A percentile compares a stretch with the other conserved stretches of the same genome.
phyloP scores from a whole-genome alignment of 2,329 filamentous ascomycete genomes.

The Bipolaris bicolor region DNA sequence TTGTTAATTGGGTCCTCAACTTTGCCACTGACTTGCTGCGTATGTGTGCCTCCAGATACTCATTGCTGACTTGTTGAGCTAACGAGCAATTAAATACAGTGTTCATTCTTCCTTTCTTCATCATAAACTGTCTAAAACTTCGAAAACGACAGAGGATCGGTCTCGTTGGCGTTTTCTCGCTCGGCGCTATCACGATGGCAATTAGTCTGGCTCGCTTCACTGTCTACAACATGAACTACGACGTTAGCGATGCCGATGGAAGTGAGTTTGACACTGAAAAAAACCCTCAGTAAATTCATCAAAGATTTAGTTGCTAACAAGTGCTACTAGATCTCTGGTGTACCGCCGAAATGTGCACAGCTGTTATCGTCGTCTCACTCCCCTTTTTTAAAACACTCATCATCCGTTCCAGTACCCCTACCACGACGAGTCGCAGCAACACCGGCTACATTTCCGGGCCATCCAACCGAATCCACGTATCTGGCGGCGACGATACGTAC shows the following conservation, averaged over 20 bases:
- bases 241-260: slow-evolving; percentile 26
- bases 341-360: slow-evolving; percentile 33
- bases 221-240: slow-evolving; percentile 26
- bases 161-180: slow-evolving; percentile 29
- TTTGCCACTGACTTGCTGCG: slow-evolving; percentile 27
- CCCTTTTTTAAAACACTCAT: slow-evolving; percentile 28
- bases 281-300: background rate
- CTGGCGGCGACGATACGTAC: background rate
- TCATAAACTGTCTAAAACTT: slow-evolving; percentile 31
- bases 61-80: background rate
- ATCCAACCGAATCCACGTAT: background rate
- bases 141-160: slow-evolving; percentile 31
- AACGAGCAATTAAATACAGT: slow-evolving; percentile 10
- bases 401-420: slow-evolving; percentile 10
- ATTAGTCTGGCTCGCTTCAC: slow-evolving; percentile 32
- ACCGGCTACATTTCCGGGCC: slow-evolving; percentile 19
- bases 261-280: slow-evolving; percentile 15
- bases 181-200: slow-evolving; percentile 28
- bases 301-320: background rate
- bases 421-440: slow-evolving; percentile 19
- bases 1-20: slow-evolving; percentile 26
- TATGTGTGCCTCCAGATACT: slow-evolving; percentile 4
- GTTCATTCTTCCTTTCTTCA: slow-evolving; percentile 31
- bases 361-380: slow-evolving; percentile 28
- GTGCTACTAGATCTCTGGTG: slow-evolving; percentile 26